Conservation (phyloP, 208 protist genomes). For the Polymyxa betae region DNA sequence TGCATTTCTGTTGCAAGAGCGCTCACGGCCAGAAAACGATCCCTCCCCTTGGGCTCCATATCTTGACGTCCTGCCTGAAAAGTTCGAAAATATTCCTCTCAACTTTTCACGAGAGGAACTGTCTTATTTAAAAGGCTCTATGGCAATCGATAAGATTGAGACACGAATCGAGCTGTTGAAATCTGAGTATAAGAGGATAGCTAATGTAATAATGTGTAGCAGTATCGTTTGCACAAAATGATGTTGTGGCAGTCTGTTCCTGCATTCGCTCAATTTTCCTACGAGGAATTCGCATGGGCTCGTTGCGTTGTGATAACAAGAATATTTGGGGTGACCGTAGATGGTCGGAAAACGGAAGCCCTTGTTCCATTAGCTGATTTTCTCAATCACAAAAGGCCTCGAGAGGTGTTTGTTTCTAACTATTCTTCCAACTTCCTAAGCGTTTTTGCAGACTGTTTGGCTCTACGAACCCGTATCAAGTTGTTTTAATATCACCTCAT, state of each 20-base stretch:
- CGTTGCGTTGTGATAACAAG: conserved; percentile 48
- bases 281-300: conserved; percentile 51
- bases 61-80: neutral
- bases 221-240: neutral
- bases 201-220: neutral
- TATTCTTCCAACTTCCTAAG: neutral
- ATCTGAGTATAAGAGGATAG: conserved; percentile 22
- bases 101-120: conserved; percentile 53
- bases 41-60: conserved; percentile 44
- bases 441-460: conserved; percentile 10
- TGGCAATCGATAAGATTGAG: conserved; percentile 53
- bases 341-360: conserved; percentile 45
- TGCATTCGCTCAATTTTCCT: conserved; percentile 29
- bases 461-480: neutral
- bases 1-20: conserved; percentile 47
- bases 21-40: neutral
- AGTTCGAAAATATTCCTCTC: conserved; percentile 50
- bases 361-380: conserved; percentile 54
- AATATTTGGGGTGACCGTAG: conserved; percentile 51
- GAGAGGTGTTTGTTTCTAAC: neutral
- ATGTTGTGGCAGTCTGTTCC: conserved; percentile 27
- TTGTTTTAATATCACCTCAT: conserved; percentile 1
- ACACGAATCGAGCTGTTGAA: conserved; percentile 4
- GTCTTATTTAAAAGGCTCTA: conserved; percentile 49
- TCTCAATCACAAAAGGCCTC: conserved; percentile 51